A percentile compares a stretch with the other conserved stretches of the same genome.
Conservation (phyloP, 805 yeast species). For the Ogataea dorogensis region DNA sequence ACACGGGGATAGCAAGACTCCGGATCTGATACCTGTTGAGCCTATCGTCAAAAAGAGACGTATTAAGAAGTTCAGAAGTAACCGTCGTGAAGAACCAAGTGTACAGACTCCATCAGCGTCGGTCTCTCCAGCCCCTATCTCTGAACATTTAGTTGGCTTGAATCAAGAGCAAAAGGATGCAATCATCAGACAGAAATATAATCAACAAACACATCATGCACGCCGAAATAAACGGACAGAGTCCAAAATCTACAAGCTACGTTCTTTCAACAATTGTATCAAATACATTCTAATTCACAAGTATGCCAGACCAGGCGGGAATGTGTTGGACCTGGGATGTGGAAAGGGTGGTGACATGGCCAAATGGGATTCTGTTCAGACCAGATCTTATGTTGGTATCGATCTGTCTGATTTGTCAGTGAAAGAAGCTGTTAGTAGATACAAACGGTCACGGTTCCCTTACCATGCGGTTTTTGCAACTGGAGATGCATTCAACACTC, state of each 20-base stretch:
- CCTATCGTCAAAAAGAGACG: constrained; percentile 21
- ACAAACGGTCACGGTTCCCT: constrained; percentile 46
- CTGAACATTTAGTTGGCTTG: constrained; percentile 32
- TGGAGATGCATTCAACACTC: constrained; percentile 83
- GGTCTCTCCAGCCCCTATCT: constrained; percentile 11
- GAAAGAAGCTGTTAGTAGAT: constrained; percentile 78
- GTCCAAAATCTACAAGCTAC: constrained; percentile 81
- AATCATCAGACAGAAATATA: constrained; percentile 80
- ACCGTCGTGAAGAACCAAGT: constrained; percentile 1
- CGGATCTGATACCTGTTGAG: constrained; percentile 7
- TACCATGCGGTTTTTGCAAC: constrained; percentile 72
- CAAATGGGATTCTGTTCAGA: constrained; percentile 76
- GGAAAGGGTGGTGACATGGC: constrained; percentile 98
- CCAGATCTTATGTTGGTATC: constrained; percentile 80
- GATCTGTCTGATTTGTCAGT: constrained; percentile 91
- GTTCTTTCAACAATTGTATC: constrained; percentile 89
- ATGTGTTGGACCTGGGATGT: constrained; percentile 85
- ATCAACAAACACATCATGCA: constrained; percentile 73
- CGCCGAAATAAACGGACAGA: constrained; percentile 59
- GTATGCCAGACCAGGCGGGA: constrained; percentile 51
- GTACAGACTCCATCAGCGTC: constrained; percentile 1
- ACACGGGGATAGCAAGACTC: neutral
- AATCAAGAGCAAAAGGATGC: constrained; percentile 48
- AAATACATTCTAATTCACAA: constrained; percentile 82
- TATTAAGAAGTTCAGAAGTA: constrained; percentile 15